Conservation (phyloP, 257 asterid genomes). For the Solanum chmielewskii region DNA sequence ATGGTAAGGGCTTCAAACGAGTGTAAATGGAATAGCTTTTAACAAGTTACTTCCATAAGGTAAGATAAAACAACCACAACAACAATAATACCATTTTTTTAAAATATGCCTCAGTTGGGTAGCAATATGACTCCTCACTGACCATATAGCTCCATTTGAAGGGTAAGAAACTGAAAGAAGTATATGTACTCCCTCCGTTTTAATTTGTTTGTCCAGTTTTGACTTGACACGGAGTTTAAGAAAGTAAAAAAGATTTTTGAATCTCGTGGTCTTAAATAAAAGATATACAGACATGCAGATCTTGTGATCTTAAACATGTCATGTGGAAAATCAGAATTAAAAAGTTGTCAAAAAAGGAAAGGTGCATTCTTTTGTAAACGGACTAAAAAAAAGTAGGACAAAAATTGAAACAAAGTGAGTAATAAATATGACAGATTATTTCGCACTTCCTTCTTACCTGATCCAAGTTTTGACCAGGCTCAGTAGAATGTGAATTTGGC, state of each 20-base stretch:
- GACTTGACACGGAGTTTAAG: background rate
- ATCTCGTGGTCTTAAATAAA: background rate
- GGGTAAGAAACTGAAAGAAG: background rate
- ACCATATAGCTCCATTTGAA: background rate
- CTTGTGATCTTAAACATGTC: background rate
- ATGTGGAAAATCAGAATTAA: background rate
- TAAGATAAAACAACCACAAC: background rate
- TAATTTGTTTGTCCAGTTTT: background rate
- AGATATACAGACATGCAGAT: background rate
- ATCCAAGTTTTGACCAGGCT: slow-evolving; percentile 88
- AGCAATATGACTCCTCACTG: background rate
- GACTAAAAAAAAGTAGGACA: background rate
- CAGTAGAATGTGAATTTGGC: slow-evolving; percentile 78
- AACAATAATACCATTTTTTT: background rate
- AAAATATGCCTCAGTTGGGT: background rate
- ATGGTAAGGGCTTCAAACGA: background rate
- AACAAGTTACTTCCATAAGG: background rate
- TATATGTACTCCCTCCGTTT: background rate
- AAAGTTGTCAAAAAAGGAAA: background rate
- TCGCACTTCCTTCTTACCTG: slow-evolving; percentile 41
- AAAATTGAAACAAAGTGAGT: background rate
- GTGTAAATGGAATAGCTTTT: background rate
- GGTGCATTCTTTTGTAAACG: background rate
- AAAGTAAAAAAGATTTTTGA: background rate
- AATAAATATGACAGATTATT: background rate